Evolutionary conservation across 2,329 filamentous ascomycete species (phyloP), one percentile per base, ranked within the genome.

Genomic region (Botryotinia calthae): DNA sequence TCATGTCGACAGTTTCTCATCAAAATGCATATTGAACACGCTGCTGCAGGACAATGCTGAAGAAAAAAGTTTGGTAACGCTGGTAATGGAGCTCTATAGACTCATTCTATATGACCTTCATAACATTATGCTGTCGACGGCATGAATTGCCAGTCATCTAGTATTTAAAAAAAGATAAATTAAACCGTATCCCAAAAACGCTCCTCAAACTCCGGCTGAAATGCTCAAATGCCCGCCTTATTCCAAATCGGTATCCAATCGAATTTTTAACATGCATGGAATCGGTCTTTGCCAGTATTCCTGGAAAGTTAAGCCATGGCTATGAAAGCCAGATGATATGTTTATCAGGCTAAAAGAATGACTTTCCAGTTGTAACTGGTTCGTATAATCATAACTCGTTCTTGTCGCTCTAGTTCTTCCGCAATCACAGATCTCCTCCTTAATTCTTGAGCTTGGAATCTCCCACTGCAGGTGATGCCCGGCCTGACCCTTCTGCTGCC

Each of bases 371-470:
- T 20, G 40, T 40, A 28, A 70, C 42, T 64, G 31, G 22, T 40
- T 64, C 34, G 59, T 70, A 64, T 64, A 37, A 70, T 64, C 68
- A 56, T 42, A 67, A 56, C 16, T 67, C 34, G 10, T 67, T 56
- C 37, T 56, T 42, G 34, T 42, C 12, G n/a, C 65, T 42, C 18
- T 67, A 48, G 12, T 20, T 16, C 10, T 31, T 67, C 9, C 31
- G 25, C 40, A 42, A 42, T 20, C 18, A 56, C 28, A 25, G 31
- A 31, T 42, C 20, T 18, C 25, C n/a, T 46, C 34, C 61, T 65
- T 63, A 75, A 68, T 73, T 72, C 44, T 75, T 75, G 20, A 71
- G 73, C 58, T 74, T 73, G n/a, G 75, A 72, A 46, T 72, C 73
- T 34, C 70, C 75, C 9, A 74, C 66, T 34, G 68, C 76, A 58